Evolutionary conservation across 495 filamentous ascomycete species (phyloP), one percentile per base, ranked within the genome.

Genomic region (Jackrogersella minutella): DNA sequence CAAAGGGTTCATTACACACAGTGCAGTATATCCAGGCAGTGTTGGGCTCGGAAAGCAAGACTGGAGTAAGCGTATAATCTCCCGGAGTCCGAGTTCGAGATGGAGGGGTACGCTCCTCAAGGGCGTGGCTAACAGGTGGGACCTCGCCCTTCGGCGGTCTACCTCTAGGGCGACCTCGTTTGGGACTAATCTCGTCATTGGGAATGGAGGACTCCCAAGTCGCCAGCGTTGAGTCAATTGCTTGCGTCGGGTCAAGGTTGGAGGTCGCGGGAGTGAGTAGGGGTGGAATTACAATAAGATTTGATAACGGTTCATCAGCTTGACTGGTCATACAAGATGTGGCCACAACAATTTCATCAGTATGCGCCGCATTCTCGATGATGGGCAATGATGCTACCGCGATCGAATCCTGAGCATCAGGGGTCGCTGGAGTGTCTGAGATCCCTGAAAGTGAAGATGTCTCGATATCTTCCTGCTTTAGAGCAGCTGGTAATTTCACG

Each of bases 11-110:
- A 70, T 85, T 84, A 79, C 95, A 99, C 41, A 89, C 90, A 50
- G 86, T 90, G 74, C 95, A 99, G 53, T 88, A 84, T 33, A 96
- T 89, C 93, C 93, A 97, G 14, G 90, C 90, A 55, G 87, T 87
- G 62, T 89, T 89, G 2, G 88, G 84, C 50, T 90, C 86, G 0
- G 87, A 85, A 3, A 97, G 87, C 1, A 97, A 81, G 22, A 84
- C 76, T 0, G 86, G 82, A 0, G 91, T 93, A 28, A 90, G 88
- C 52, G 88, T 87, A 72, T 93, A 94, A 72, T 96, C 92, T 0
- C 91, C 90, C 0, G 91, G 92, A 0, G 82, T 76, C 43, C 89
- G 81, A 67, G 80, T 73, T 17, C 78, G 63, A 10, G 78, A 69
- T 24, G 77, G 58, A 49, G 64, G 57, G 52, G 69, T 11, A 64